These are phyloP conservation scores for Penicillium cataractarum DNA, from an alignment of 495 filamentous ascomycete genomes.

Conservation along the genomic window DNA sequence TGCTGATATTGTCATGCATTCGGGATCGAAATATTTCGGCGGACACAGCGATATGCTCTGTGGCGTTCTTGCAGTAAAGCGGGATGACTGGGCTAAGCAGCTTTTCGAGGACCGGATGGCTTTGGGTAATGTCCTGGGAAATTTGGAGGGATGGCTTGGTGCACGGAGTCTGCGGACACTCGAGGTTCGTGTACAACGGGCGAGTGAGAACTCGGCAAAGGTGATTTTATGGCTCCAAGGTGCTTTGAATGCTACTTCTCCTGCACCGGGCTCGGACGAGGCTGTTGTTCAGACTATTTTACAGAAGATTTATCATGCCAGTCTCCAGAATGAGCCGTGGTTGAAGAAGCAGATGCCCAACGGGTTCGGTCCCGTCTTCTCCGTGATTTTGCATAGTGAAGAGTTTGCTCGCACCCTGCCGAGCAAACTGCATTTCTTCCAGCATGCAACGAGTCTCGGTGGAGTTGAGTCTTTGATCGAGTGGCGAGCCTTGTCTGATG, in stretches of 20 bases:
- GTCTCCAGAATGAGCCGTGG: slow-evolving; percentile 72
- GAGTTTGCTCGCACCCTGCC: slow-evolving; percentile 67
- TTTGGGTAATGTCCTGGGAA: slow-evolving; percentile 79
- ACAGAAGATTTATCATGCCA: slow-evolving; percentile 69
- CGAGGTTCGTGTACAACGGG: slow-evolving; percentile 71
- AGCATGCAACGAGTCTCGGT: slow-evolving; percentile 88
- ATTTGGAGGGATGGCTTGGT: slow-evolving; percentile 84
- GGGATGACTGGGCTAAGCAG: slow-evolving; percentile 54
- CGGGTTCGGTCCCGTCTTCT: slow-evolving; percentile 84
- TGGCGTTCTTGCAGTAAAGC: slow-evolving; percentile 69
- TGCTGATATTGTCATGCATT: slow-evolving; percentile 82
- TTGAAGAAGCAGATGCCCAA: slow-evolving; percentile 82
- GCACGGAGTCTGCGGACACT: slow-evolving; percentile 79
- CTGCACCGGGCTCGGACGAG: slow-evolving; percentile 31
- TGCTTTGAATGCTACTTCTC: slow-evolving; percentile 35
- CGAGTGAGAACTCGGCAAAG: slow-evolving; percentile 63
- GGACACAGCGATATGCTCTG: slow-evolving; percentile 88
- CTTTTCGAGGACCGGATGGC: slow-evolving; percentile 65
- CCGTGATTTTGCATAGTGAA: slow-evolving; percentile 60
- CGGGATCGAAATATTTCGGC: slow-evolving; percentile 88
- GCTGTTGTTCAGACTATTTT: slow-evolving; percentile 53
- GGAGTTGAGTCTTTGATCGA: slow-evolving; percentile 86
- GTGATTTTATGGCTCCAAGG: slow-evolving; percentile 69
- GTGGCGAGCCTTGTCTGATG: slow-evolving; percentile 73
- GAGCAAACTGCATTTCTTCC: slow-evolving; percentile 74